These are phyloP conservation scores for Bullera alba DNA, from an alignment of 768 basidiomycete genomes.

Conservation along the genomic window DNA sequence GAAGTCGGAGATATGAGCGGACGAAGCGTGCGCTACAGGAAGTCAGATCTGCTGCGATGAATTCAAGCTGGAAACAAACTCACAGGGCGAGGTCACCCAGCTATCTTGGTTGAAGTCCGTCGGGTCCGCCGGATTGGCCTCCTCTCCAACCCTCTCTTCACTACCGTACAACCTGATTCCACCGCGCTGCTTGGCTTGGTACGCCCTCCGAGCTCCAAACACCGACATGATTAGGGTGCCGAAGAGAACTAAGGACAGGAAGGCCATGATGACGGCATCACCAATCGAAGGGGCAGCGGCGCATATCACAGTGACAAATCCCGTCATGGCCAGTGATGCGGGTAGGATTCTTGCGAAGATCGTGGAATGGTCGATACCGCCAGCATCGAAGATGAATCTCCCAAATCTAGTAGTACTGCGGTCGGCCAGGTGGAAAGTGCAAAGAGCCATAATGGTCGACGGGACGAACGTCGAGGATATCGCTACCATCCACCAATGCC, in stretches of 20 bases:
- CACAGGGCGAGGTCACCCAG: constrained; percentile 35
- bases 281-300: constrained; percentile 2
- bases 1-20: constrained; percentile 20
- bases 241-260: background rate
- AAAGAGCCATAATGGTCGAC: background rate
- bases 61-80: constrained; percentile 1
- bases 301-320: background rate
- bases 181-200: background rate
- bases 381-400: constrained; percentile 1
- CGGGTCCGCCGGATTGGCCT: constrained; percentile 2
- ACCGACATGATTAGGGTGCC: background rate
- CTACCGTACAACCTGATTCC: too few species aligned
- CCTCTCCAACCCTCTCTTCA: too few species aligned
- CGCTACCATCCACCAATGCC: constrained; percentile 8
- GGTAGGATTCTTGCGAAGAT: constrained; percentile 1
- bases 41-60: too few species aligned
- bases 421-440: constrained; percentile 12
- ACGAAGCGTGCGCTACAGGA: constrained; percentile 25
- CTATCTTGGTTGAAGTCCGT: constrained; percentile 3
- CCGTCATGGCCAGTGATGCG: background rate
- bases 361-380: constrained; percentile 18
- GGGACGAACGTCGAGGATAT: background rate
- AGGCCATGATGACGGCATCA: background rate
- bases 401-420: too few species aligned
- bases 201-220: background rate